Evolutionary conservation across 176 grass and related monocot genomes (phyloP).

Genomic region (Eragrostis nindensis): DNA sequence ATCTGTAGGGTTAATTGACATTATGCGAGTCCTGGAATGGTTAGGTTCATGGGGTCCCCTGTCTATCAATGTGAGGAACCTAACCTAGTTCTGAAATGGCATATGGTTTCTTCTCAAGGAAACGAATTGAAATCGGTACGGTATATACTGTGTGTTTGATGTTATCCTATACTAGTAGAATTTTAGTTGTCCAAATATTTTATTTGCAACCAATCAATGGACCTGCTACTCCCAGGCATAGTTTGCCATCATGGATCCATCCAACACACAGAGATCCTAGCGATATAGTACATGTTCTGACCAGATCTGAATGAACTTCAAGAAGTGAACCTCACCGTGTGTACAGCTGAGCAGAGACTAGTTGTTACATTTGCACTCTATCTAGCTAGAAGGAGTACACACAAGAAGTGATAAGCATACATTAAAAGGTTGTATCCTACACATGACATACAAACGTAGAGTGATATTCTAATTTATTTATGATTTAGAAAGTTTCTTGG

Average conservation of each 20-base stretch:
- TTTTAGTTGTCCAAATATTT: constrained; percentile 24
- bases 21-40: too few species aligned
- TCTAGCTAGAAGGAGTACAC: constrained; percentile 15
- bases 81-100: constrained; percentile 20
- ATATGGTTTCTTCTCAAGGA: constrained; percentile 20
- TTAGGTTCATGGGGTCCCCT: constrained; percentile 33
- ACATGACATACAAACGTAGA: too few species aligned
- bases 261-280: constrained; percentile 4
- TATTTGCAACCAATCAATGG: constrained; percentile 15
- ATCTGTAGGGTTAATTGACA: constrained; percentile 21
- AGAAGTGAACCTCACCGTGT: constrained; percentile 30
- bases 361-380: background rate
- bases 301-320: constrained; percentile 29
- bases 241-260: constrained; percentile 48
- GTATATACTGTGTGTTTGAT: background rate
- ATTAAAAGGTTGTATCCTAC: background rate
- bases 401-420: background rate
- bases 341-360: background rate
- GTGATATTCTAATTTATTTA: too few species aligned
- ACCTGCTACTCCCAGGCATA: constrained; percentile 12
- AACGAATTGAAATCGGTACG: background rate
- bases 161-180: constrained; percentile 2
- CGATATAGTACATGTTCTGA: background rate
- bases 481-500: constrained; percentile 19
- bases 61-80: constrained; percentile 12